Evolutionary conservation across 2,329 filamentous ascomycete genomes (phyloP), one percentile per base, ranked within the genome.

Genomic region (Aureobasidium sp.): DNA sequence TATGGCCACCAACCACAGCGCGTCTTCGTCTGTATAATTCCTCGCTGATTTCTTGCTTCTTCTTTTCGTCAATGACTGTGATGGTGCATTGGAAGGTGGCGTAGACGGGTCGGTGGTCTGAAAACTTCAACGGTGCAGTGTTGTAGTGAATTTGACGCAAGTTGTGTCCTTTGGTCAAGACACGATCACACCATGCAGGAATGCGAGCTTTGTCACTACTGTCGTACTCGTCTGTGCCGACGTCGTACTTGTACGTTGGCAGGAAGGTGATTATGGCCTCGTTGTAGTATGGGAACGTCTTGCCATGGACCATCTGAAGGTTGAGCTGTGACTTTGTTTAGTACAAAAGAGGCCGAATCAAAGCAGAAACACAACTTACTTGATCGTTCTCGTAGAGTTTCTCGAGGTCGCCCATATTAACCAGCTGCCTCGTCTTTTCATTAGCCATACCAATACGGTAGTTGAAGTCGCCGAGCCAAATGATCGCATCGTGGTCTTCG

Each of bases 401-500:
- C 60, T 87, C 88, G 11, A 95, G 78, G 68, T 96, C 87, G 27
- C 83, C 79, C 59, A 82, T 80, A 67, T 86, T 82, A 59, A 96
- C 84, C 10, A 95, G 77, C 33, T 85, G 82, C 65, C 89, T 86
- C 8, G 90, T 89, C 62, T 81, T 85, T 40, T 96, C 90, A 65
- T 90, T 85, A 46, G 81, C 82, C 61, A 97, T 79, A 1, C 92
- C 93, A 67, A 99, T 95, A 19, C 94, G 87, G 74, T 99, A 99
- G 71, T 99, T 99, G 78, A 99, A 99, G 73, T 99, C 94, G 5
- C 94, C 94, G 43, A 96, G 81, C 93, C 94, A 99, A 57, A 96
- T 87, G 37, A 97, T 87, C 23, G 89, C 86, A 65, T 88, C 90
- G 70, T 99, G 94, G 70, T 97, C 88, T 67, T 94, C 90, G 64